Percentiles rank a stretch among this genome's conserved stretches.
These are phyloP conservation scores for Hortiboletus flavorubellus DNA, from an alignment of 768 basidiomycete species.

Conservation along the genomic window DNA sequence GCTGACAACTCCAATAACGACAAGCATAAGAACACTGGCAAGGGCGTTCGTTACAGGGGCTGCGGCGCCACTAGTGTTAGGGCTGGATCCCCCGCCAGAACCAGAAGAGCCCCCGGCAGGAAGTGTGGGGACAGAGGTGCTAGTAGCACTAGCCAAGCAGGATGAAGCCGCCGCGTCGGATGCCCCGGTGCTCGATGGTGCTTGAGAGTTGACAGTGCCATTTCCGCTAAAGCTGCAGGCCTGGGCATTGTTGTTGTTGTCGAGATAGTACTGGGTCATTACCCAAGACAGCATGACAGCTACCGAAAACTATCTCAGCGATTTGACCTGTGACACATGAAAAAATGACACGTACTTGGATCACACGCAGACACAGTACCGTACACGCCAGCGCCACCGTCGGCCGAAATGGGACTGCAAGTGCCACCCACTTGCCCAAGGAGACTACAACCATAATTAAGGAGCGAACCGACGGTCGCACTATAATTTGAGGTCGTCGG, in stretches of 20 bases:
- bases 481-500: conserved; percentile 60
- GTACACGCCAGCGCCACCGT: conserved; percentile 74
- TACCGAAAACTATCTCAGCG: conserved; percentile 26
- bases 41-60: conserved; percentile 34
- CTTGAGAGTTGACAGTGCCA: conserved; percentile 64
- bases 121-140: conserved; percentile 60
- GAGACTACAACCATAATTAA: conserved; percentile 64
- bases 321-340: not conserved
- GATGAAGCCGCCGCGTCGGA: conserved; percentile 59
- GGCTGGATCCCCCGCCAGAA: conserved; percentile 21
- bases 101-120: conserved; percentile 32
- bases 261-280: conserved; percentile 76
- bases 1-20: conserved; percentile 37
- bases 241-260: conserved; percentile 50
- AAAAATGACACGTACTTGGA: conserved; percentile 51
- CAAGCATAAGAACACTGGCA: conserved; percentile 35
- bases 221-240: conserved; percentile 85
- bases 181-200: conserved; percentile 46
- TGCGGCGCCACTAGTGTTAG: conserved; percentile 21
- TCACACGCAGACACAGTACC: conserved; percentile 76
- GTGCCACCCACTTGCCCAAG: conserved; percentile 57
- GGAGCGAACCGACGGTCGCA: conserved; percentile 54
- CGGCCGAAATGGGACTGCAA: conserved; percentile 67
- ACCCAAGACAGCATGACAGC: conserved; percentile 79
- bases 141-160: conserved; percentile 60